These are phyloP conservation scores for Penicillium ochrochloron DNA, from an alignment of 495 filamentous ascomycete genomes.

Conservation along the genomic window DNA sequence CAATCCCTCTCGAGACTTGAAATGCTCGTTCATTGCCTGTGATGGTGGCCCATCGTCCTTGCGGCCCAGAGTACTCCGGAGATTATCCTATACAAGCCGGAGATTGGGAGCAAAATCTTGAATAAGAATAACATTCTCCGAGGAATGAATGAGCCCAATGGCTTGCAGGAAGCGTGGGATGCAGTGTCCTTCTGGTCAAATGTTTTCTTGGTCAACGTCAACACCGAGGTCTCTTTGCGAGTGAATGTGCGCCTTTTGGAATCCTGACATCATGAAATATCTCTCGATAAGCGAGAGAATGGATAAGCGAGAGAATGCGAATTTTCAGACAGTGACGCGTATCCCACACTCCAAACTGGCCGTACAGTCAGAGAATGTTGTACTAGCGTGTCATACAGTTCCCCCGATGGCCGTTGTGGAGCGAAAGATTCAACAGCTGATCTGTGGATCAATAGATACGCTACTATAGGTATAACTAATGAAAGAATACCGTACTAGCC, in stretches of 20 bases:
- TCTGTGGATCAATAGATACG: background rate
- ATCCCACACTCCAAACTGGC: background rate
- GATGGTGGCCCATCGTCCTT: background rate
- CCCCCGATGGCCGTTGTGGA: background rate
- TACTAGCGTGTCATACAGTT: background rate
- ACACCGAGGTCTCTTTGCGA: background rate
- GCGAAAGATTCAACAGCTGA: background rate
- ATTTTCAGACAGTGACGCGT: background rate
- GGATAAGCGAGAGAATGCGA: background rate
- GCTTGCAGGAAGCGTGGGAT: background rate
- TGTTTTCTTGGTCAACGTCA: background rate
- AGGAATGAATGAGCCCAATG: background rate
- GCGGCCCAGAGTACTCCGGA: conserved; percentile 6
- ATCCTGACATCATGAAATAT: background rate
- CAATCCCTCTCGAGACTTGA: background rate
- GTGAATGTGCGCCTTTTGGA: background rate
- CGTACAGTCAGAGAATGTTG: background rate
- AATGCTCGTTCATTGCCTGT: background rate
- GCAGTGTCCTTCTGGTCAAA: background rate
- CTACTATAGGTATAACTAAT: background rate
- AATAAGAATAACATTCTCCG: conserved; percentile 1
- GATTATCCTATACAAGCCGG: background rate
- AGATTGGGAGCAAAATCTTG: background rate
- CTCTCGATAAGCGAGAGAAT: background rate
- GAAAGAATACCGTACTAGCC: background rate